A percentile compares a stretch with the other conserved stretches of the same genome.
Conservation (phyloP, 2,329 filamentous ascomycete species). For the Calonectria henricotiae region DNA sequence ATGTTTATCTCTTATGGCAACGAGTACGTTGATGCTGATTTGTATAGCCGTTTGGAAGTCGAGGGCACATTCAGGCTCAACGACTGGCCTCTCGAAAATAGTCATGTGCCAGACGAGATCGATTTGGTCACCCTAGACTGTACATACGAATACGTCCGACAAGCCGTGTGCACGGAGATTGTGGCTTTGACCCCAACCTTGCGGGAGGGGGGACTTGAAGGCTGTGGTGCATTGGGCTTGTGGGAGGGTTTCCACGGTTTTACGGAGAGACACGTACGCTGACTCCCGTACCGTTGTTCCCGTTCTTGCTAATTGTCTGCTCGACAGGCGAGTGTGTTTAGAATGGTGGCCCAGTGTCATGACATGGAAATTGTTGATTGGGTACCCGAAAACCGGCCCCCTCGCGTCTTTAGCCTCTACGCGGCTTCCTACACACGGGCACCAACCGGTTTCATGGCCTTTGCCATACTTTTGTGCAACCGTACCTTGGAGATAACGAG, state of each 20-base stretch:
- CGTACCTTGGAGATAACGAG: background rate
- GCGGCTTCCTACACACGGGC: conserved; percentile 12
- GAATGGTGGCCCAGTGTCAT: conserved; percentile 12
- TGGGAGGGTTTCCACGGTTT: conserved; percentile 14
- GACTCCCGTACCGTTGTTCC: background rate
- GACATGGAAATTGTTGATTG: conserved; percentile 10
- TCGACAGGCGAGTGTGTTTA: conserved; percentile 7
- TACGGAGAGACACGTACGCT: conserved; percentile 17
- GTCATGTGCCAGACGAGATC: background rate
- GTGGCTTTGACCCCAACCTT: conserved; percentile 10
- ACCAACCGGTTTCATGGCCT: background rate
- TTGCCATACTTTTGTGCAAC: conserved; percentile 7
- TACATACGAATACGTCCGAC: background rate
- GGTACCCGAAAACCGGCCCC: background rate
- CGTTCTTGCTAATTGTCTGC: background rate
- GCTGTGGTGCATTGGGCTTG: conserved; percentile 17
- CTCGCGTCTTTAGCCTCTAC: conserved; percentile 14
- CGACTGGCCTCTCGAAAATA: conserved; percentile 3
- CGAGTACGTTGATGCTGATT: background rate
- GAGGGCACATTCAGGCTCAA: conserved; percentile 7
- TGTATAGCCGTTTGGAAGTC: conserved; percentile 1
- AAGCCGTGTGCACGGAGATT: conserved; percentile 5
- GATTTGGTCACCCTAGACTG: background rate
- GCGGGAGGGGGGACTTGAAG: conserved; percentile 14
- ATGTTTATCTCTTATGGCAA: background rate